Conservation (phyloP, 169 alveolate species). For the Blepharisma undulans region DNA sequence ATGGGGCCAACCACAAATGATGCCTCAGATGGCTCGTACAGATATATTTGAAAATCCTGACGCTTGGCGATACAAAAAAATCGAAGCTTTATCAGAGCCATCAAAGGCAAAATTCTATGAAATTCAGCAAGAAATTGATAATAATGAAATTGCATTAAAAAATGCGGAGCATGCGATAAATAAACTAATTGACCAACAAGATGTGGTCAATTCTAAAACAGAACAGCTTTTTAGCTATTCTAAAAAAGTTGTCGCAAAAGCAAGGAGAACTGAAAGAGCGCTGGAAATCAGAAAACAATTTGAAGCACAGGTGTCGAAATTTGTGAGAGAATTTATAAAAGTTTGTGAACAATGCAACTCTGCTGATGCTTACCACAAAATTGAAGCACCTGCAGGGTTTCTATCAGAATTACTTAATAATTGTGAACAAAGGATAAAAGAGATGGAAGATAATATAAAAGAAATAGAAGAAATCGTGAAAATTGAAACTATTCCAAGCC, state of each 20-base stretch:
- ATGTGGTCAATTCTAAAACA: neutral
- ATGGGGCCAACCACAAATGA: neutral
- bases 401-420: neutral
- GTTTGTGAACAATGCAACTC: conserved; percentile 2
- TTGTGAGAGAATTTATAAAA: neutral
- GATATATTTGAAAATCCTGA: neutral
- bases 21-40: neutral
- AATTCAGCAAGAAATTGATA: conserved; percentile 10
- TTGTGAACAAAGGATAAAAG: neutral
- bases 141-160: neutral
- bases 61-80: neutral
- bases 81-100: neutral
- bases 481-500: neutral
- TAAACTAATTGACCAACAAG: neutral
- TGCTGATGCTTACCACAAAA: neutral
- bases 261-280: neutral
- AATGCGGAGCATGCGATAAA: neutral
- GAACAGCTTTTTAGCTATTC: neutral
- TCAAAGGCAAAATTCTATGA: neutral
- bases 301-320: neutral
- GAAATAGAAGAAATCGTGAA: conserved; percentile 13
- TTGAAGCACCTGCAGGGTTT: conserved; percentile 27
- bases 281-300: conserved; percentile 11
- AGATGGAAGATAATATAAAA: conserved; percentile 3
- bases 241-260: neutral